These are phyloP conservation scores for Periglandula ipomoeae DNA, from an alignment of 2,329 filamentous ascomycete genomes.

Conservation along the genomic window DNA sequence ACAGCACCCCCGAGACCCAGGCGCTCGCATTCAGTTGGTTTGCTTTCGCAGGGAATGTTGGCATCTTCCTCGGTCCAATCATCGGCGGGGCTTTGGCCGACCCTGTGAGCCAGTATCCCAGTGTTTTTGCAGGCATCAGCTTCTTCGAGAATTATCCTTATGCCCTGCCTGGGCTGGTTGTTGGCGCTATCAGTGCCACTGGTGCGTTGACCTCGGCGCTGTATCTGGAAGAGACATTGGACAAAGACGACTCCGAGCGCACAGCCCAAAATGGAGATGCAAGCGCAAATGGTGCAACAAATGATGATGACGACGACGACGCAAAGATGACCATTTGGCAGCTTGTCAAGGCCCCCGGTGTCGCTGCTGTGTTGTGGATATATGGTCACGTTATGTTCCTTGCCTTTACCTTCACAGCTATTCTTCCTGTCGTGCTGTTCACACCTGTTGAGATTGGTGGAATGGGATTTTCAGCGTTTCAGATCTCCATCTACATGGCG, in stretches of 20 bases:
- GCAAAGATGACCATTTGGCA: slow-evolving; percentile 16
- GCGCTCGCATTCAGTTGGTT: slow-evolving; percentile 69
- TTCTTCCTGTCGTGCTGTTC: slow-evolving; percentile 60
- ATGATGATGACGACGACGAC: slow-evolving; percentile 1
- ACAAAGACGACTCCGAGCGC: slow-evolving; percentile 11
- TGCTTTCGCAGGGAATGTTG: slow-evolving; percentile 64
- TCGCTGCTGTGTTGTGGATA: slow-evolving; percentile 54
- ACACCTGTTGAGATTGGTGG: slow-evolving; percentile 55
- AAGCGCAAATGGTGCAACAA: neutral
- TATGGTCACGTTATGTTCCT: slow-evolving; percentile 61
- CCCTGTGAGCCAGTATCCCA: slow-evolving; percentile 54
- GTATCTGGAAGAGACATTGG: slow-evolving; percentile 55
- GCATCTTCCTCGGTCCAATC: slow-evolving; percentile 63
- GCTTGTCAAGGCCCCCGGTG: slow-evolving; percentile 54
- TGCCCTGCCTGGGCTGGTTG: slow-evolving; percentile 44
- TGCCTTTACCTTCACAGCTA: slow-evolving; percentile 62
- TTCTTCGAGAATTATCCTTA: slow-evolving; percentile 46
- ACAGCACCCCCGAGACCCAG: slow-evolving; percentile 60
- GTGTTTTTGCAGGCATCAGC: slow-evolving; percentile 33
- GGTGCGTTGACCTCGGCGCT: slow-evolving; percentile 42
- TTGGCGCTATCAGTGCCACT: slow-evolving; percentile 44
- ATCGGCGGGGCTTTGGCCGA: slow-evolving; percentile 61
- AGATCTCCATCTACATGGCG: slow-evolving; percentile 59
- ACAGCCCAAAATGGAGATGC: neutral
- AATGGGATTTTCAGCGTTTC: slow-evolving; percentile 48